Conservation (phyloP, 2,329 filamentous ascomycete species). For the Colletotrichum higginsianum region DNA sequence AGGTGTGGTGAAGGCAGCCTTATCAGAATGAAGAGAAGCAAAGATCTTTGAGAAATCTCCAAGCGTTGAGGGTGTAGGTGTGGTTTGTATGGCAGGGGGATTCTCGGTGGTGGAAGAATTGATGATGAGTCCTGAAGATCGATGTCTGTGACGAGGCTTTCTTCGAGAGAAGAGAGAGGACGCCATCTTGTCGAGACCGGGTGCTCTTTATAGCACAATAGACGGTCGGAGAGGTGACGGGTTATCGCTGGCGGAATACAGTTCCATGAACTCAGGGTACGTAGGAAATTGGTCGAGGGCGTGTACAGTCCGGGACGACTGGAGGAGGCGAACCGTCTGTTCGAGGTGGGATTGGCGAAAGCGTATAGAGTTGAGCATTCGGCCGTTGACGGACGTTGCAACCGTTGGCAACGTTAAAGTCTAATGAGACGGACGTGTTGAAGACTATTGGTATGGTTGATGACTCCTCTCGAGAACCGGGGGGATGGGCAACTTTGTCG, state of each 20-base stretch:
- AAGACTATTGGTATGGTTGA: neutral
- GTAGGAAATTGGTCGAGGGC: neutral
- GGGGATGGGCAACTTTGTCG: neutral
- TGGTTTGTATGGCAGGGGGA: neutral
- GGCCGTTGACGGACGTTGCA: neutral
- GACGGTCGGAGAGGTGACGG: neutral
- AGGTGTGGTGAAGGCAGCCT: neutral
- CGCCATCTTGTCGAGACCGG: conserved; percentile 5
- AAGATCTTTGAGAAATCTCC: conserved; percentile 36
- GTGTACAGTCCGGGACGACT: neutral
- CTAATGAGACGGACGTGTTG: neutral
- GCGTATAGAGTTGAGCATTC: neutral
- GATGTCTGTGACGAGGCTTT: conserved; percentile 30
- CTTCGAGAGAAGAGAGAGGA: conserved; percentile 24
- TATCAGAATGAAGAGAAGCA: conserved; percentile 9
- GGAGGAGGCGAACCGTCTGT: no score
- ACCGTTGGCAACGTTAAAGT: neutral
- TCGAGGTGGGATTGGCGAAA: neutral
- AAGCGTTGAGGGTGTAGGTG: neutral
- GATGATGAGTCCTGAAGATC: neutral
- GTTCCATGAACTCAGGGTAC: neutral
- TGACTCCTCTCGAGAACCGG: neutral
- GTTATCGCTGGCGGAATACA: neutral
- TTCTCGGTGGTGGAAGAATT: neutral
- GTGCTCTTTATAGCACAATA: neutral